These are phyloP conservation scores for Colletotrichum sp. DNA, from an alignment of 2,329 filamentous ascomycete species.

Conservation along the genomic window DNA sequence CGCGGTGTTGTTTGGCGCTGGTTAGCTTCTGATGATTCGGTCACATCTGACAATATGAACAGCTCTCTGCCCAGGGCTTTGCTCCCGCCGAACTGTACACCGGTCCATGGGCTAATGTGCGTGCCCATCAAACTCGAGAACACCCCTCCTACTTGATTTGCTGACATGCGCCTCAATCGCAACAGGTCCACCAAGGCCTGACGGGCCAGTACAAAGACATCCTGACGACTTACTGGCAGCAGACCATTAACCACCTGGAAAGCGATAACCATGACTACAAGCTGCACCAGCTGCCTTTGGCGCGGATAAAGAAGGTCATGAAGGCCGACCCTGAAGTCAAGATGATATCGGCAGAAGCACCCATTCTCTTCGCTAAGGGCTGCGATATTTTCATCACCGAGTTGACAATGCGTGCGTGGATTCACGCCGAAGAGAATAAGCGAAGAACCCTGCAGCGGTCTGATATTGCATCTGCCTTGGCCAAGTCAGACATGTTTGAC, in stretches of 20 bases:
- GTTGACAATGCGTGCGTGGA: slow-evolving; percentile 99
- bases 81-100: slow-evolving; percentile 94
- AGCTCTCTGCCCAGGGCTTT: slow-evolving; percentile 87
- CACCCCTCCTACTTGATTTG: neutral
- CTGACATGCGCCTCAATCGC: neutral
- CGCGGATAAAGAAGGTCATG: slow-evolving; percentile 99
- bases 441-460: slow-evolving; percentile 91
- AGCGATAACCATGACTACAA: slow-evolving; percentile 98
- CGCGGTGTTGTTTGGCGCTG: neutral
- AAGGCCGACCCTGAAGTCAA: slow-evolving; percentile 99
- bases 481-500: slow-evolving; percentile 99
- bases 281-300: slow-evolving; percentile 92
- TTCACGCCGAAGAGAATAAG: slow-evolving; percentile 99
- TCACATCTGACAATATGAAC: slow-evolving; percentile 16
- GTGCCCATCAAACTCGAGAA: slow-evolving; percentile 29
- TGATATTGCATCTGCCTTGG: slow-evolving; percentile 93
- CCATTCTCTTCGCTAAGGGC: slow-evolving; percentile 96
- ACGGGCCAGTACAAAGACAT: slow-evolving; percentile 95
- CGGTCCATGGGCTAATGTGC: slow-evolving; percentile 92
- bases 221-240: slow-evolving; percentile 98
- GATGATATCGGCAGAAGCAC: slow-evolving; percentile 99
- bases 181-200: slow-evolving; percentile 93
- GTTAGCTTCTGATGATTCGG: neutral
- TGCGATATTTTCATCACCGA: slow-evolving; percentile 99
- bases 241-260: slow-evolving; percentile 95